Base-by-base conservation (phyloP, 192 early-diverging fungal species). In the Nowakowskiella sp. region DNA sequence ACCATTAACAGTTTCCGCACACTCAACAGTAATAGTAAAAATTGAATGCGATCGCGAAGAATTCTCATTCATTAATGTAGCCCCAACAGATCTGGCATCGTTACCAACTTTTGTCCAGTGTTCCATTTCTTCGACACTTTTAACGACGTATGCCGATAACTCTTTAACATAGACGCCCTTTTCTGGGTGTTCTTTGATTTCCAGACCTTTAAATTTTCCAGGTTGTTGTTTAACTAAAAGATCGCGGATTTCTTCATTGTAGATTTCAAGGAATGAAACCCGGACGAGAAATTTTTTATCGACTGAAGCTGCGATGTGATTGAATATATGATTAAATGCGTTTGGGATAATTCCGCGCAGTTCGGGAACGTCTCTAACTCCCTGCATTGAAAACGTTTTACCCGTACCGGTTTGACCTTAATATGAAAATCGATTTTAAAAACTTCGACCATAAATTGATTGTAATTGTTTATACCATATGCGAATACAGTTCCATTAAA, bases 131-230 rank as follows among this genome's bases (percentile, higher is more conserved):
- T 71, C 67, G 24, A 78, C 75, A 31, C 57, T 64, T 49, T 81
- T 82, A 51, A 82, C 77, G 1, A 81, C 68, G 32, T 67, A 63
- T 0, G 71, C 55, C 2, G 64, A 51, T 19, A 82, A 58, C 48
- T 82, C 80, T 49, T 78, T 78, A 43, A 82, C 80, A 60, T 78
- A 82, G 4, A 82, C 74, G n/a, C 80, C 80, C 21, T 67, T 76
- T n/a, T 82, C 80, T 4, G 80, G 78, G 44, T 80, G 65, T 46
- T 82, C 80, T 44, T 82, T 82, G 6, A 82, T 50, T 34, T 82
- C 80, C 13, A 82, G 57, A 5, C 62, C 60, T 23, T 10, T 31
- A 0, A 46, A 23, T 22, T 44, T n/a, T 10, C 34, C 5, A 13
- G 34, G 5, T 53, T 53, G 30, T 58, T 44, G 42, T 36, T 73